Evolutionary conservation across 495 filamentous ascomycete genomes (phyloP).

Genomic region (Xylaria longipes): DNA sequence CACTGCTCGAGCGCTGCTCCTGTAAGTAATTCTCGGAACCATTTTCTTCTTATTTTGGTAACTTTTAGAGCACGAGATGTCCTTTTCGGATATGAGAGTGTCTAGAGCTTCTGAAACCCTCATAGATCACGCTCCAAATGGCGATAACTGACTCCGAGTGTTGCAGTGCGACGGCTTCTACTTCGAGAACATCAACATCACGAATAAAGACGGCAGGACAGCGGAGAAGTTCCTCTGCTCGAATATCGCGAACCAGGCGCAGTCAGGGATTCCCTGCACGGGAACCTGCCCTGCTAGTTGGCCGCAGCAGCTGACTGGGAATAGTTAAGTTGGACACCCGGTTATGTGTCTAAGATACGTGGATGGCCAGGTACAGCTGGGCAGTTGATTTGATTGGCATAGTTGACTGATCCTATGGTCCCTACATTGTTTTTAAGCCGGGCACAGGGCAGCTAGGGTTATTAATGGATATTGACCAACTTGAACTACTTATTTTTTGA

Average conservation of each 20-base stretch:
- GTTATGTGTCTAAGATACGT: neutral
- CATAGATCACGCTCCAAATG: too few relatives aligned
- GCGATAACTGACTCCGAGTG: too few relatives aligned
- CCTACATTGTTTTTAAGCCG: neutral
- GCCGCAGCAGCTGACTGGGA: slow-evolving; percentile 54
- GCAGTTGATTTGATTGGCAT: neutral
- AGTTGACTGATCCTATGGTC: neutral
- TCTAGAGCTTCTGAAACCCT: too few relatives aligned
- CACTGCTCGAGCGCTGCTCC: slow-evolving; percentile 57
- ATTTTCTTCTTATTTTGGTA: too few relatives aligned
- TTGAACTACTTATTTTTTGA: neutral
- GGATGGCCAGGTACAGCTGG: neutral
- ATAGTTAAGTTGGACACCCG: slow-evolving; percentile 33
- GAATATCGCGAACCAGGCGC: slow-evolving; percentile 50
- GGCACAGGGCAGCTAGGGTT: neutral
- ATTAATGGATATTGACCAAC: neutral
- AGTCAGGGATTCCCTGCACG: slow-evolving; percentile 46
- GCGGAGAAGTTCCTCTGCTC: slow-evolving; percentile 53
- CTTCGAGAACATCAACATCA: slow-evolving; percentile 60
- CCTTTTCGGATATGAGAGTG: too few relatives aligned
- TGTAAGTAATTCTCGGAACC: too few relatives aligned
- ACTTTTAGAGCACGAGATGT: too few relatives aligned
- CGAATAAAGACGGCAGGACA: slow-evolving; percentile 46
- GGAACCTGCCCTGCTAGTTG: slow-evolving; percentile 51
- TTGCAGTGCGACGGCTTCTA: slow-evolving; percentile 55